Conservation (phyloP, 345 rosid genomes). For the Aquilaria yunnanensis region DNA sequence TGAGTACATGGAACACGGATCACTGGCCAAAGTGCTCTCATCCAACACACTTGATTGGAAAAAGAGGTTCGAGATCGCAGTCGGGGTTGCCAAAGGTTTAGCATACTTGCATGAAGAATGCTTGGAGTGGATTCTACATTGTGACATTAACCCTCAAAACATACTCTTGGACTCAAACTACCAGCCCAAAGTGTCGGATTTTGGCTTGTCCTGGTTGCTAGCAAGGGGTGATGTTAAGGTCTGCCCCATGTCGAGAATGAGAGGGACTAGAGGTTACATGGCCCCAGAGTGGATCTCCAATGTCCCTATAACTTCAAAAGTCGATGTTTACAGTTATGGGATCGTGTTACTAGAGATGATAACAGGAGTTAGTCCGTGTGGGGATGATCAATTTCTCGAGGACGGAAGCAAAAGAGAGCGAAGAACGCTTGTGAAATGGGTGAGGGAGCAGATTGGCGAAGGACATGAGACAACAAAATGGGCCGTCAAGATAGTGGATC, state of each 20-base stretch:
- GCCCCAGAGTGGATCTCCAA: constrained; percentile 27
- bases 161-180: constrained; percentile 40
- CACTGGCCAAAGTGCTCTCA: constrained; percentile 40
- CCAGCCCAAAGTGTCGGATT: constrained; percentile 48
- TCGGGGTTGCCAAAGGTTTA: constrained; percentile 51
- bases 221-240: constrained; percentile 12
- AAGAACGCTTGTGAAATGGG: too few relatives aligned
- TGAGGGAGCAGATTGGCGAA: too few relatives aligned
- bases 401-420: too few relatives aligned
- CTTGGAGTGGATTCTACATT: constrained; percentile 51
- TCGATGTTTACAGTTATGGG: constrained; percentile 37
- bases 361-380: constrained; percentile 23
- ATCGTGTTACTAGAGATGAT: constrained; percentile 38
- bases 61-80: constrained; percentile 42
- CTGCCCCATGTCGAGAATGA: constrained; percentile 19
- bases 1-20: constrained; percentile 39
- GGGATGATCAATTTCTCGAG: too few relatives aligned
- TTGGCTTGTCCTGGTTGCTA: constrained; percentile 44
- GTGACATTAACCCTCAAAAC: constrained; percentile 63
- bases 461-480: too few relatives aligned
- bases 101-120: constrained; percentile 60
- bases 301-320: constrained; percentile 34
- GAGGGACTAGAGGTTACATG: constrained; percentile 33
- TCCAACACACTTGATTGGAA: constrained; percentile 33
- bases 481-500: too few relatives aligned